phyloP scores from a whole-genome alignment of 768 basidiomycete genomes.

The Pleurotus giganteus region DNA sequence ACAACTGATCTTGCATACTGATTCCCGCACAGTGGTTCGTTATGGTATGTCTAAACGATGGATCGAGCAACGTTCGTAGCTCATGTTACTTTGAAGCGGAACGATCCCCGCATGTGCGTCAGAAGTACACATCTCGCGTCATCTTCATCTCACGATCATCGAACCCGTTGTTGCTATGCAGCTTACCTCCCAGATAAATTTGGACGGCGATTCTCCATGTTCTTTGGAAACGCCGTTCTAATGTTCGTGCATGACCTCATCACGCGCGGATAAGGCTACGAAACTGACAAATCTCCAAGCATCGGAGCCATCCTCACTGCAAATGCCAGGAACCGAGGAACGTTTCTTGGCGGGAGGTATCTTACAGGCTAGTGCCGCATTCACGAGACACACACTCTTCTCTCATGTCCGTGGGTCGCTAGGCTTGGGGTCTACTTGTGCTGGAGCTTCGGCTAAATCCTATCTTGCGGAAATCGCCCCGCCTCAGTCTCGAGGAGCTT shows the following conservation, averaged over 20 bases:
- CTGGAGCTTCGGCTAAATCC: slow-evolving; percentile 48
- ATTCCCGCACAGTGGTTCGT: slow-evolving; percentile 30
- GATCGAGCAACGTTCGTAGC: slow-evolving; percentile 1
- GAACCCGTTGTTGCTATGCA: slow-evolving; percentile 13
- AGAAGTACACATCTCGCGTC: too few species aligned
- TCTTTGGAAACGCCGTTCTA: slow-evolving; percentile 42
- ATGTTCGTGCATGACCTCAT: slow-evolving; percentile 29
- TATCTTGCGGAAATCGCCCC: slow-evolving; percentile 51
- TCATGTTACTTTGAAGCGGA: slow-evolving; percentile 27
- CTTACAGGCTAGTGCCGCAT: slow-evolving; percentile 38
- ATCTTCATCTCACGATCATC: neutral
- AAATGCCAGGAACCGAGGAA: slow-evolving; percentile 39
- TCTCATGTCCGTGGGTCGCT: neutral
- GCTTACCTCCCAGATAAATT: slow-evolving; percentile 47
- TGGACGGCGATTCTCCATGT: slow-evolving; percentile 50
- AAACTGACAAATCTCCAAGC: slow-evolving; percentile 21
- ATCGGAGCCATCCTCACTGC: slow-evolving; percentile 48
- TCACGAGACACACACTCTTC: neutral
- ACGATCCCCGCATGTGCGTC: slow-evolving; percentile 42
- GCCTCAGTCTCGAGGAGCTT: slow-evolving; percentile 46
- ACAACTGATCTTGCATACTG: neutral
- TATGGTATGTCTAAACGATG: slow-evolving; percentile 26
- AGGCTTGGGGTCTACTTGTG: slow-evolving; percentile 43
- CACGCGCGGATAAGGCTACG: neutral
- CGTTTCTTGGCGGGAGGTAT: slow-evolving; percentile 48